These are phyloP conservation scores for Cercospora sojina DNA, from an alignment of 2,329 filamentous ascomycete genomes.

Conservation along the genomic window DNA sequence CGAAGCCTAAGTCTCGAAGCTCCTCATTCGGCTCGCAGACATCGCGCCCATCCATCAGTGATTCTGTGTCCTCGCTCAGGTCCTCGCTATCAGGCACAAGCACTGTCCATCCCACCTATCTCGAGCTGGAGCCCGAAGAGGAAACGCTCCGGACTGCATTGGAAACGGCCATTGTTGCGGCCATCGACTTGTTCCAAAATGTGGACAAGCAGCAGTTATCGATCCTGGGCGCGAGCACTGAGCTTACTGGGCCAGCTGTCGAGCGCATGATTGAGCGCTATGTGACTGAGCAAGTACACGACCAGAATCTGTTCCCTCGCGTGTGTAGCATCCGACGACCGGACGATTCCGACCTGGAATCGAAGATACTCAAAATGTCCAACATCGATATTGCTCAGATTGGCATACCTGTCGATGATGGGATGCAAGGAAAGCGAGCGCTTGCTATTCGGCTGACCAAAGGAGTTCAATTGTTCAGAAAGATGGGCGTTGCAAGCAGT, in stretches of 20 bases:
- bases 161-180: conserved; percentile 87
- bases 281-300: conserved; percentile 87
- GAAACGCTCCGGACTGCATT: conserved; percentile 83
- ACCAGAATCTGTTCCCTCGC: conserved; percentile 76
- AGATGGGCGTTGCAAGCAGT: conserved; percentile 72
- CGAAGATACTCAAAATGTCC: conserved; percentile 88
- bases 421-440: conserved; percentile 74
- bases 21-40: conserved; percentile 39
- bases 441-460: conserved; percentile 72
- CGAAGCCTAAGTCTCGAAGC: conserved; percentile 43
- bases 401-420: conserved; percentile 80
- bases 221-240: conserved; percentile 85
- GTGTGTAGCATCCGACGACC: conserved; percentile 73
- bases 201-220: conserved; percentile 96
- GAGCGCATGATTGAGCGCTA: conserved; percentile 95
- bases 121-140: conserved; percentile 83
- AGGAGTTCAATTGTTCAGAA: conserved; percentile 86
- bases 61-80: conserved; percentile 38
- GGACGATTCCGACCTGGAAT: conserved; percentile 85
- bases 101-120: conserved; percentile 50
- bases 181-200: conserved; percentile 91
- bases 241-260: conserved; percentile 85
- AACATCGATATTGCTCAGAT: conserved; percentile 93
- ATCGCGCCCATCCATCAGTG: conserved; percentile 37
- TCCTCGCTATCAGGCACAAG: conserved; percentile 42